These are phyloP conservation scores for Gymnopus androsaceus DNA, from an alignment of 1,284 basidiomycete genomes.

Conservation along the genomic window DNA sequence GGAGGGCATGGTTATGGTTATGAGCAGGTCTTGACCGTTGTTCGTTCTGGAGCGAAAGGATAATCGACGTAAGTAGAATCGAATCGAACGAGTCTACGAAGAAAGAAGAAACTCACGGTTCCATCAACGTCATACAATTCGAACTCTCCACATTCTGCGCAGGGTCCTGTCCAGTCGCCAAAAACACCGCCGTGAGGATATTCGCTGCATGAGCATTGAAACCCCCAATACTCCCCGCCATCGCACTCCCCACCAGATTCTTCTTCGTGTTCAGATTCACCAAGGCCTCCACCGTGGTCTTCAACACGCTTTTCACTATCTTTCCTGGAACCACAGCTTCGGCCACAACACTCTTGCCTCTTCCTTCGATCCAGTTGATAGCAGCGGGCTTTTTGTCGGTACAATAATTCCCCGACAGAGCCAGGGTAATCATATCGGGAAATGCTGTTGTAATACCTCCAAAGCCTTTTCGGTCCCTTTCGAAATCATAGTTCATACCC, in stretches of 20 bases:
- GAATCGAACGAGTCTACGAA: slow-evolving; percentile 4
- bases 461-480: slow-evolving; percentile 96
- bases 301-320: slow-evolving; percentile 88
- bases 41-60: slow-evolving; percentile 61
- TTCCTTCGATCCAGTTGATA: slow-evolving; percentile 99
- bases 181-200: slow-evolving; percentile 93
- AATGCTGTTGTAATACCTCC: slow-evolving; percentile 76
- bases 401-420: slow-evolving; percentile 97
- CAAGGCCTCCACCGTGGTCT: slow-evolving; percentile 91
- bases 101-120: slow-evolving; percentile 72
- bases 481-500: slow-evolving; percentile 99
- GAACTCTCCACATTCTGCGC: slow-evolving; percentile 99
- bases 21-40: slow-evolving; percentile 86
- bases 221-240: slow-evolving; percentile 96
- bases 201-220: slow-evolving; percentile 99
- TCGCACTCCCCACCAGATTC: slow-evolving; percentile 95
- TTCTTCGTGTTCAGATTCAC: slow-evolving; percentile 97
- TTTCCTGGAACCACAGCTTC: slow-evolving; percentile 92
- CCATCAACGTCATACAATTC: slow-evolving; percentile 98
- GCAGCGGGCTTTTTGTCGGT: slow-evolving; percentile 99
- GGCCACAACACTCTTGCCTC: slow-evolving; percentile 96
- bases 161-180: slow-evolving; percentile 98
- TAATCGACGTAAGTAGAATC: slow-evolving; percentile 13
- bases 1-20: slow-evolving; percentile 93
- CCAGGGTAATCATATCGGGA: slow-evolving; percentile 95